phyloP scores from a whole-genome alignment of 2,329 filamentous ascomycete genomes.

The Verticillium nonalfalfae region DNA sequence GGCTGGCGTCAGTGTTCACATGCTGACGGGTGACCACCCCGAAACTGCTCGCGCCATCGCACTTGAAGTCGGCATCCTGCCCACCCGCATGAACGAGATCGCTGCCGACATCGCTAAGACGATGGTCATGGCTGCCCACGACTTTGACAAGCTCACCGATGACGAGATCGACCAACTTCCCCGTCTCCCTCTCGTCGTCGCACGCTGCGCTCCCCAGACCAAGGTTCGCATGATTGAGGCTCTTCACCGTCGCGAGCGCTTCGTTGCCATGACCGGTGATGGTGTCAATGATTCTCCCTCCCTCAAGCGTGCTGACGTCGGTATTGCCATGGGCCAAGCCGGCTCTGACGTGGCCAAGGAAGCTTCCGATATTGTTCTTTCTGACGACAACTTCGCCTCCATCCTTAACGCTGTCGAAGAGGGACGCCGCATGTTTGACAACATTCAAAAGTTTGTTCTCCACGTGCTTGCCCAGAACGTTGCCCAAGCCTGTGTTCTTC shows the following conservation, averaged over 20 bases:
- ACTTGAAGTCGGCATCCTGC: constrained; percentile 56
- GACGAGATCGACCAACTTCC: constrained; percentile 56
- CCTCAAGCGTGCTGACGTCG: constrained; percentile 61
- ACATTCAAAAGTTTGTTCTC: constrained; percentile 67
- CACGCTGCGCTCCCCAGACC: constrained; percentile 59
- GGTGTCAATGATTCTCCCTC: constrained; percentile 67
- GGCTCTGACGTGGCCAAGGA: constrained; percentile 68
- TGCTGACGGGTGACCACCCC: constrained; percentile 65
- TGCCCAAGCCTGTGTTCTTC: constrained; percentile 59
- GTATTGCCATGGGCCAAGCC: constrained; percentile 64
- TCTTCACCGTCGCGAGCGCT: constrained; percentile 56
- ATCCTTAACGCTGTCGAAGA: constrained; percentile 68
- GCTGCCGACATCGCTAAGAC: constrained; percentile 47
- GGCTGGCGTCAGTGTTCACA: constrained; percentile 59
- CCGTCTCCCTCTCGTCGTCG: constrained; percentile 57
- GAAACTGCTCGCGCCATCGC: constrained; percentile 61
- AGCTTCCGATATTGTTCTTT: constrained; percentile 61
- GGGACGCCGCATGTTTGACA: constrained; percentile 65
- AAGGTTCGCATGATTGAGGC: constrained; percentile 69
- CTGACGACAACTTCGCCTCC: constrained; percentile 66
- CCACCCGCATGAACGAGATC: constrained; percentile 39
- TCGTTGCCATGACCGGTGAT: constrained; percentile 66
- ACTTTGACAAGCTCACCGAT: constrained; percentile 61
- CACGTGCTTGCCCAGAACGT: constrained; percentile 64
- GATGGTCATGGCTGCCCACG: constrained; percentile 61